Evolutionary conservation across 2,329 filamentous ascomycete genomes (phyloP), one percentile per base, ranked within the genome.

Genomic region (Diaporthe velutina): DNA sequence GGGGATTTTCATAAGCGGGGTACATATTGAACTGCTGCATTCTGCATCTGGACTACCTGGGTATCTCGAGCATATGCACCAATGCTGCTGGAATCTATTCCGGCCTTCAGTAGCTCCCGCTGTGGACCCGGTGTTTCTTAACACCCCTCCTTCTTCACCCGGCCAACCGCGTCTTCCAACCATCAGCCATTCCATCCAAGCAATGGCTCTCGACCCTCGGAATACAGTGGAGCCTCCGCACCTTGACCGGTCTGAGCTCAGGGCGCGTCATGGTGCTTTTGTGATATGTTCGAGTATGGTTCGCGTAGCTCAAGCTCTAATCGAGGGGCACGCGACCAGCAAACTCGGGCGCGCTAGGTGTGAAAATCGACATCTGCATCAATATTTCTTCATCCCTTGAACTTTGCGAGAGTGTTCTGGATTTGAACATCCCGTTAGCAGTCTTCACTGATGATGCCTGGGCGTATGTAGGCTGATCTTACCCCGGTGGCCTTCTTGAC

Each of bases 401-500:
- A 94, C 77, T 91, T 93, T 74, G 90, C 88, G 45, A 94, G 84
- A 15, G 92, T 88, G 78, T 92, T 90, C 92, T 94, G 77, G 5
- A 71, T 28, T 25, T 30, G 22, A 4, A 2, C 2, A 28, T 33
- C 40, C 1, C 22, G 54, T 75, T 67, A 74, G 74, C 28, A 35
- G 33, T 30, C n/a, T 38, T 28, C 9, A 25, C 8, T 45, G 19
- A 4, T 17, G 30, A 22, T 9, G 33, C 48, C 15, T 5, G 19
- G 19, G 28, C 8, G 28, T 15, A 30, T 3, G 40, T 6, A 15
- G 5, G 5, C 13, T 30, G 15, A 4, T 84, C 90, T 76, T 85
- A 95, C 93, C 83, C 93, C 91, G 3, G 94, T 94, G 61, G 94
- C 94, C 82, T 93, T 96, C 82, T 92, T 91, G 66, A 98, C 90